Evolutionary conservation across 2,329 filamentous ascomycete genomes (phyloP), one percentile per base, ranked within the genome.

Genomic region (Alternaria sp.): DNA sequence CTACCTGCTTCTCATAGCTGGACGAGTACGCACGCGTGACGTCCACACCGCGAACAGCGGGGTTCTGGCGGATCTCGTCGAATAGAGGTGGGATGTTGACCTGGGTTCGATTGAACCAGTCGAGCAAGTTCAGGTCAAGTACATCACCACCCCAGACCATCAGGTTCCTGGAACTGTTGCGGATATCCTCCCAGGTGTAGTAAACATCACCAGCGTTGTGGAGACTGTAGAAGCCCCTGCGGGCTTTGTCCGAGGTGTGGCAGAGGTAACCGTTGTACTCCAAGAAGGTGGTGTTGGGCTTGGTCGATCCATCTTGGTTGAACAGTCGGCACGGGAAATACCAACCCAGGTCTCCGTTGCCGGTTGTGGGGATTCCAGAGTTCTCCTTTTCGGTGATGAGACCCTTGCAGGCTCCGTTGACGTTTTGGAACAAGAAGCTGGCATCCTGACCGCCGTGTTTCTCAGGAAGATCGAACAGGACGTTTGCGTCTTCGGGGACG

Each of bases 351-450:
- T 97, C 89, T 28, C 69, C 70, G 56, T 90, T 82, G 25, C 80
- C 81, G 76, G 97, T 90, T 6, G 91, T 92, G 2, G 94, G 93
- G 9, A 99, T 89, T 71, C 93, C 90, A 1, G 94, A 96, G 59
- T 84, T 84, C 2, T 86, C 77, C 1, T 91, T 88, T 8, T 86
- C 81, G 1, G 88, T 97, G 77, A 99, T 97, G 60, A 98, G 82
- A 10, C 87, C 92, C 82, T 98, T 99, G 87, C 96, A 99, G 66
- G 92, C 92, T 51, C 96, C 96, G 73, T 99, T 99, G 79, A 99
- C 96, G 70, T 98, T 97, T 79, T 99, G 96, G 82, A 99, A 99
- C 75, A 99, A 83, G 78, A 99, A 99, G 76, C 94, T 98, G 61
- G 93, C 95, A 77, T 99, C 96, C 80, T 92, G 87, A n/a, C 94